Evolutionary conservation across 257 asterid genomes (phyloP).

Genomic region (Nicotiana sylvestris): DNA sequence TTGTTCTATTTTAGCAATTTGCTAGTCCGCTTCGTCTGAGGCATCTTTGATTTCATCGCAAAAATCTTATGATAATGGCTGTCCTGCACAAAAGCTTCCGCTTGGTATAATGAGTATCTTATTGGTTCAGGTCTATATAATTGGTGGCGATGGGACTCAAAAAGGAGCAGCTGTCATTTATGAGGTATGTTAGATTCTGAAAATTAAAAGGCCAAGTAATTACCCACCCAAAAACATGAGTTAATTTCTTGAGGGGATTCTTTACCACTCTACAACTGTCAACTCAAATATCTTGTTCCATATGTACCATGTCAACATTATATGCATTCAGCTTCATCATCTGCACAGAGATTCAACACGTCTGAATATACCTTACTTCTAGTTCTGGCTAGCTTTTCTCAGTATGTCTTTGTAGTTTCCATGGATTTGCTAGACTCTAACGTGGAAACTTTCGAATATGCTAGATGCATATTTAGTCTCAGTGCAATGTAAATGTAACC

Average conservation of each 20-base stretch:
- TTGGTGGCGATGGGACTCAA: conserved; percentile 98
- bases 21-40: background rate
- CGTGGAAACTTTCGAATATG: background rate
- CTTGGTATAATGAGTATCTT: conserved; percentile 30
- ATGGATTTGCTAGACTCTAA: background rate
- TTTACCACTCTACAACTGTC: background rate
- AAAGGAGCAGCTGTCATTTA: conserved; percentile 84
- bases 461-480: background rate
- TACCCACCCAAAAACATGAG: background rate
- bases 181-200: conserved; percentile 45
- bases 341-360: background rate
- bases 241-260: background rate
- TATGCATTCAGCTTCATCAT: background rate
- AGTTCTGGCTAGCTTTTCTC: background rate
- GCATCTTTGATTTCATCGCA: background rate
- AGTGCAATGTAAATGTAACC: background rate
- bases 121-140: conserved; percentile 80
- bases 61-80: background rate
- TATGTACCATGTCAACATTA: background rate
- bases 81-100: conserved; percentile 8
- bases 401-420: background rate
- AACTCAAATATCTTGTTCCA: background rate
- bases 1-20: background rate
- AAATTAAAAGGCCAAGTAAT: background rate
- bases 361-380: background rate